Evolutionary conservation across 2,329 filamentous ascomycete genomes (phyloP).

Genomic region (Zymoseptoria crescenta): DNA sequence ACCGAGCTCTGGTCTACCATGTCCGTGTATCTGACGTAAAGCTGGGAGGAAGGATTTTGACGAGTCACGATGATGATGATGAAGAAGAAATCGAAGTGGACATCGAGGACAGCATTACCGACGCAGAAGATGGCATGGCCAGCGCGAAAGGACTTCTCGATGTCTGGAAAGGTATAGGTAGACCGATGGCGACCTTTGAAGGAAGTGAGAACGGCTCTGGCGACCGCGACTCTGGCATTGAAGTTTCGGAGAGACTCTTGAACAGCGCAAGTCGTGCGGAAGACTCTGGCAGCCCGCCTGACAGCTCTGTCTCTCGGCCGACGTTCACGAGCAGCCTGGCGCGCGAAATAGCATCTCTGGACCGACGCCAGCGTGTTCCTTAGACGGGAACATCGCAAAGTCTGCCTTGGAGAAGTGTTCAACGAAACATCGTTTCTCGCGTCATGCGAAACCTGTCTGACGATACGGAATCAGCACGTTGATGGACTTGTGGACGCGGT

Average conservation of each 20-base stretch:
- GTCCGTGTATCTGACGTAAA: slow-evolving; percentile 73
- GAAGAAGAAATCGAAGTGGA: slow-evolving; percentile 22
- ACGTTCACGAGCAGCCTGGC: not conserved
- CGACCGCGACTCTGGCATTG: slow-evolving; percentile 29
- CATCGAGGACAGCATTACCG: slow-evolving; percentile 9
- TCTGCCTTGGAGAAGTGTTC: not conserved
- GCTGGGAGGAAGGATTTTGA: slow-evolving; percentile 71
- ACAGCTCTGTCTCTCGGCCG: not conserved
- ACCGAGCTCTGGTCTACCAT: slow-evolving; percentile 75
- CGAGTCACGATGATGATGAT: slow-evolving; percentile 44
- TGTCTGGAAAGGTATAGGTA: slow-evolving; percentile 18
- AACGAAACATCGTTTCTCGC: not conserved
- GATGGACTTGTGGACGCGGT: not conserved
- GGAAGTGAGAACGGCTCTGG: slow-evolving; percentile 9
- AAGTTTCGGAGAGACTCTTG: slow-evolving; percentile 14
- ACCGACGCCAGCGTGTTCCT: not conserved
- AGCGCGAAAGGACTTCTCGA: slow-evolving; percentile 23
- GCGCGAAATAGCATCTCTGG: not conserved
- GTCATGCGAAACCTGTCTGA: not conserved
- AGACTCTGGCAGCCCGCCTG: slow-evolving; percentile 15
- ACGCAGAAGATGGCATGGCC: slow-evolving; percentile 11
- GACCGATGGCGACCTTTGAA: slow-evolving; percentile 17
- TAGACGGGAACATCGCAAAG: not conserved
- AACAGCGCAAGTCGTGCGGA: slow-evolving; percentile 5
- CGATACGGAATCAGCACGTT: not conserved